Conservation (phyloP, 208 protist genomes). For the Porcisia deanei region DNA sequence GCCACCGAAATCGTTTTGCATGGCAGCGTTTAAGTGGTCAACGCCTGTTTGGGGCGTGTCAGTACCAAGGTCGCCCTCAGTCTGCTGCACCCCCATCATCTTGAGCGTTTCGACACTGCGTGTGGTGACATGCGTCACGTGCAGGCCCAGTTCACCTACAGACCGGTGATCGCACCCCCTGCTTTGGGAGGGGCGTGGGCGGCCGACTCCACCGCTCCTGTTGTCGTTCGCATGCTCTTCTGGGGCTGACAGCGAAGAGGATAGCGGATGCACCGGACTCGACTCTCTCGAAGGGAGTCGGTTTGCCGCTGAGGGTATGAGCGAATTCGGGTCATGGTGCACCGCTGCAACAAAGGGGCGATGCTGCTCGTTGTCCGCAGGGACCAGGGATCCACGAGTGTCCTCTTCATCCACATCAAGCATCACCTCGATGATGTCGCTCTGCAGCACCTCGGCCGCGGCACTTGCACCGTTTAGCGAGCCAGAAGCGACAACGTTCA, state of each 20-base stretch:
- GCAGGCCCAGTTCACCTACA: slow-evolving; percentile 3
- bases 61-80: not conserved
- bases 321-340: slow-evolving; percentile 27
- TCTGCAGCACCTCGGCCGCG: not conserved
- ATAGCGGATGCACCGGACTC: not conserved
- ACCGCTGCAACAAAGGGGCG: slow-evolving; percentile 21
- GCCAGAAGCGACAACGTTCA: not conserved
- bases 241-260: not conserved
- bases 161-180: slow-evolving; percentile 3
- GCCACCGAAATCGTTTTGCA: not conserved
- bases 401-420: slow-evolving; percentile 25
- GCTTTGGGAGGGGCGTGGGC: not conserved
- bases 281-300: slow-evolving; percentile 35
- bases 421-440: slow-evolving; percentile 15
- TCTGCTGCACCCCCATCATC: not conserved
- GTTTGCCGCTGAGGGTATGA: slow-evolving; percentile 30
- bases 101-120: not conserved
- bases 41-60: not conserved
- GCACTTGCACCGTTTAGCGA: not conserved
- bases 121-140: not conserved
- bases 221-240: slow-evolving; percentile 3
- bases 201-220: not conserved
- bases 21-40: not conserved
- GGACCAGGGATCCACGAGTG: slow-evolving; percentile 13
- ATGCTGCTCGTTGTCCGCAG: slow-evolving; percentile 20